Conservation (phyloP, 2,329 filamentous ascomycete genomes). For the Piedraia hortae region DNA sequence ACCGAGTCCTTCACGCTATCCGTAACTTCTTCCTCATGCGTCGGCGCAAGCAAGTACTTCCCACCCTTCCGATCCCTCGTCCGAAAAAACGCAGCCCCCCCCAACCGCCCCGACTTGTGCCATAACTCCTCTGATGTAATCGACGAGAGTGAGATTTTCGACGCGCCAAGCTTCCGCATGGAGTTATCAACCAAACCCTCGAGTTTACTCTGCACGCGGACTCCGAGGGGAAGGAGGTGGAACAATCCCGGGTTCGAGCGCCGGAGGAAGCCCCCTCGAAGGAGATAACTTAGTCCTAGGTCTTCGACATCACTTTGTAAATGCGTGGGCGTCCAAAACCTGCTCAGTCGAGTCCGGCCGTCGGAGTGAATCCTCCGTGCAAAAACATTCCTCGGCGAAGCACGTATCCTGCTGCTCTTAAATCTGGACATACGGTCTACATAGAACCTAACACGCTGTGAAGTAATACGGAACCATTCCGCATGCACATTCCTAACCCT, state of each 20-base stretch:
- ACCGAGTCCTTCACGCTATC: conserved; percentile 43
- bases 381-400: too few relatives aligned
- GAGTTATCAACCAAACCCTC: conserved; percentile 66
- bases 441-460: too few relatives aligned
- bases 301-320: conserved; percentile 20
- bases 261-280: conserved; percentile 20
- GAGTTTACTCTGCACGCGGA: conserved; percentile 68
- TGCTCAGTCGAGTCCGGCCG: conserved; percentile 35
- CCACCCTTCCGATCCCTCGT: conserved; percentile 53
- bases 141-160: conserved; percentile 56
- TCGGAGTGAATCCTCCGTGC: too few relatives aligned
- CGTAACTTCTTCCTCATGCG: conserved; percentile 93
- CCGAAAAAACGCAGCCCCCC: conserved; percentile 39
- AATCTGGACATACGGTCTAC: too few relatives aligned
- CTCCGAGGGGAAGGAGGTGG: conserved; percentile 65
- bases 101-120: conserved; percentile 57
- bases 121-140: conserved; percentile 67
- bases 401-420: too few relatives aligned
- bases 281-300: conserved; percentile 22
- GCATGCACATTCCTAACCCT: too few relatives aligned
- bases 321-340: conserved; percentile 47
- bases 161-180: conserved; percentile 52
- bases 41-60: conserved; percentile 57
- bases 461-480: too few relatives aligned
- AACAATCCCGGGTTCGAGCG: conserved; percentile 74